phyloP scores from a whole-genome alignment of 345 rosid species.

The Nephelium lappaceum region DNA sequence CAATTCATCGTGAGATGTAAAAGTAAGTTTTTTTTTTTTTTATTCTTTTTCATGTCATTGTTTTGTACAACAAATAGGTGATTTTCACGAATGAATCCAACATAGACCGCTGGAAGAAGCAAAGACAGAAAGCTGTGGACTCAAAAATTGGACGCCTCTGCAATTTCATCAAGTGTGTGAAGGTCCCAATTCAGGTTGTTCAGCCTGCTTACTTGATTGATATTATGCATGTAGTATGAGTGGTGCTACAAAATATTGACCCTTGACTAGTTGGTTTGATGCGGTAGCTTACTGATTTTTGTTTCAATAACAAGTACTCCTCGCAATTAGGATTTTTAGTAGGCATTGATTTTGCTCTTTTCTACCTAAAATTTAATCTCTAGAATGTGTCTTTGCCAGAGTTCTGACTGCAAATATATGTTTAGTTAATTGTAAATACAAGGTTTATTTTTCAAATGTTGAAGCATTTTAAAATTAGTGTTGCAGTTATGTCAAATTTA shows the following conservation, averaged over 20 bases:
- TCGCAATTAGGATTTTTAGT: neutral
- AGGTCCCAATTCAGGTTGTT: constrained; percentile 88
- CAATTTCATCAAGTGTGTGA: constrained; percentile 67
- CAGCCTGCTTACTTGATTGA: neutral
- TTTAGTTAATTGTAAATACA: neutral
- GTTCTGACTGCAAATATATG: neutral
- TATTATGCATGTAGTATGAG: neutral
- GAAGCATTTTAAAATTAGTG: constrained; percentile 4
- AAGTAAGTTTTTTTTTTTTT: neutral
- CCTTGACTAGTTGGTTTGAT: neutral
- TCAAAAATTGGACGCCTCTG: constrained; percentile 88
- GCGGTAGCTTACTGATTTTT: neutral
- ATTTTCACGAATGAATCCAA: constrained; percentile 96
- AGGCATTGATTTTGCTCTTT: neutral
- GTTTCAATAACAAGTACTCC: neutral
- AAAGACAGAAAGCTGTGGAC: constrained; percentile 89
- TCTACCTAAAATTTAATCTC: neutral
- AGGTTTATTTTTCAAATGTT: neutral
- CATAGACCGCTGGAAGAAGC: constrained; percentile 97
- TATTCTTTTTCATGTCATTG: neutral
- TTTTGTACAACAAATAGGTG: constrained; percentile 47
- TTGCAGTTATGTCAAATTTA: neutral
- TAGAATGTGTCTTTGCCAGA: neutral
- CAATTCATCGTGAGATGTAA: neutral
- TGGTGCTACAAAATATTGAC: neutral